Conservation (phyloP, 441 rosid genomes). For the Lepidium campestre region DNA sequence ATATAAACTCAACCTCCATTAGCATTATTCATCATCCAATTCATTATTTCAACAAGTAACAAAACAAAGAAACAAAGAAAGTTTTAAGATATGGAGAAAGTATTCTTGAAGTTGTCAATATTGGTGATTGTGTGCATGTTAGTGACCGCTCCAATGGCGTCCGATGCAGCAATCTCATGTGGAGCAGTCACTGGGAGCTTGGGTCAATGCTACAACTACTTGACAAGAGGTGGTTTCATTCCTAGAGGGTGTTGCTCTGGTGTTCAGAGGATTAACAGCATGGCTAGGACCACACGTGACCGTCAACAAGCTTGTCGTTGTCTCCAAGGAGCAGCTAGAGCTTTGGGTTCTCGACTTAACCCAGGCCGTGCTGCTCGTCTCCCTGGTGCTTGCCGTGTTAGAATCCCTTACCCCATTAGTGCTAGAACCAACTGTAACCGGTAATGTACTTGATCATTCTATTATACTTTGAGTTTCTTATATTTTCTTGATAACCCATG, state of each 20-base stretch:
- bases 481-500: too few relatives aligned
- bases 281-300: constrained; percentile 39
- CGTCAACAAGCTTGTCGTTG: constrained; percentile 46
- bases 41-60: background rate
- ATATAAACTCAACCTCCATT: constrained; percentile 20
- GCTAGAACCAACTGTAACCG: constrained; percentile 26
- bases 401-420: constrained; percentile 28
- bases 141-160: constrained; percentile 28
- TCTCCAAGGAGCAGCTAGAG: constrained; percentile 25
- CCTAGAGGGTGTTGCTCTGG: constrained; percentile 40
- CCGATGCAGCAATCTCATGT: constrained; percentile 31
- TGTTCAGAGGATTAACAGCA: constrained; percentile 17
- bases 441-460: constrained; percentile 6
- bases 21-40: constrained; percentile 17
- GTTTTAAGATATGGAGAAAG: constrained; percentile 9
- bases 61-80: background rate
- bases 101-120: constrained; percentile 18
- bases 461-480: too few relatives aligned
- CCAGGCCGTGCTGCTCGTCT: constrained; percentile 26
- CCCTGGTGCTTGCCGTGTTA: constrained; percentile 27
- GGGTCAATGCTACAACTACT: constrained; percentile 24
- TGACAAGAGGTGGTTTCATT: background rate
- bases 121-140: constrained; percentile 29
- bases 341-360: constrained; percentile 21
- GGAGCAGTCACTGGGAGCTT: constrained; percentile 9